These are phyloP conservation scores for Cryphonectria parasitica DNA, from an alignment of 2,329 filamentous ascomycete species.

Conservation along the genomic window DNA sequence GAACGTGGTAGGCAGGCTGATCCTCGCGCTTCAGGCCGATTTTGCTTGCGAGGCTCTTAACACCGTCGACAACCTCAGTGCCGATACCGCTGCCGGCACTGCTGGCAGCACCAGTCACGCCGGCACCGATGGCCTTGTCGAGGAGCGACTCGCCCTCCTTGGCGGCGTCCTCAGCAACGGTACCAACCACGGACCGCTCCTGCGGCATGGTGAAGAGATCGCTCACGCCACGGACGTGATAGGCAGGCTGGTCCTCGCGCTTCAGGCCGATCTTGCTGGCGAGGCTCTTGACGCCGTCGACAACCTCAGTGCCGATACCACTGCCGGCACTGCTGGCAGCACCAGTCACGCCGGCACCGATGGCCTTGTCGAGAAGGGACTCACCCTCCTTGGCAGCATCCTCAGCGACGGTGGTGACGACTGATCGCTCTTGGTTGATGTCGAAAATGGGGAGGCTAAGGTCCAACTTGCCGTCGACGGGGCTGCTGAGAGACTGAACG, in stretches of 20 bases:
- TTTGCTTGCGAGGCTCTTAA: conserved; percentile 5
- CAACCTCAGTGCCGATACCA: conserved; percentile 6
- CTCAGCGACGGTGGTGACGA: background rate
- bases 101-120: background rate
- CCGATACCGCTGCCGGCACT: background rate
- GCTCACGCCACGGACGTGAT: conserved; percentile 3
- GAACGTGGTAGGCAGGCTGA: conserved; percentile 2
- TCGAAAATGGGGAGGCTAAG: background rate
- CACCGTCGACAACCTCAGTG: conserved; percentile 3
- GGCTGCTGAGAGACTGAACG: background rate
- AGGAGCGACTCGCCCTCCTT: background rate
- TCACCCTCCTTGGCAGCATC: conserved; percentile 6
- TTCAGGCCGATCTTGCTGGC: conserved; percentile 9
- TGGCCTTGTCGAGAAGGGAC: conserved; percentile 10
- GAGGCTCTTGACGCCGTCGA: conserved; percentile 1
- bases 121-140: background rate
- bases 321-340: background rate
- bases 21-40: conserved; percentile 1
- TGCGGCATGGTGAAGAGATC: background rate
- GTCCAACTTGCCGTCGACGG: background rate
- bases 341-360: background rate
- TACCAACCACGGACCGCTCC: background rate
- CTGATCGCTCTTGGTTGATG: background rate
- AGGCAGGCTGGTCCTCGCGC: conserved; percentile 2
- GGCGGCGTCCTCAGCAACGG: background rate